Conservation (phyloP, 768 basidiomycete genomes). For the Naganishia randhawae region DNA sequence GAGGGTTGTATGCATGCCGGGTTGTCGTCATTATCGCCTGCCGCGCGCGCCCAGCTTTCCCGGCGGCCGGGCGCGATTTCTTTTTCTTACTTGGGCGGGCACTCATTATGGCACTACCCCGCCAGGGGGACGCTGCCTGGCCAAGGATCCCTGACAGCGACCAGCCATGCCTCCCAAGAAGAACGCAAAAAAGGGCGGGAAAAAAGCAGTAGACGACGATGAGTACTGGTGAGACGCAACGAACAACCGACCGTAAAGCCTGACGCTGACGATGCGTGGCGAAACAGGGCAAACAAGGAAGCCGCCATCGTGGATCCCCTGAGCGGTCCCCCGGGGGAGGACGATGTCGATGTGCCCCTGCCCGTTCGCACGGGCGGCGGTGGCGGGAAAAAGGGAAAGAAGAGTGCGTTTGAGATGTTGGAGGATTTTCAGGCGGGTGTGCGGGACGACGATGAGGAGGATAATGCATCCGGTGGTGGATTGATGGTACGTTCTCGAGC, state of each 20-base stretch:
- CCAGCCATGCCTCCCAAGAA: slow-evolving; percentile 61
- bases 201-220: slow-evolving; percentile 75
- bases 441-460: slow-evolving; percentile 42
- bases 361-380: slow-evolving; percentile 26
- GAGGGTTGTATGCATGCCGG: too few species aligned
- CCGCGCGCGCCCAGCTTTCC: too few species aligned
- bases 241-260: too few species aligned
- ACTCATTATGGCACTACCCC: neutral
- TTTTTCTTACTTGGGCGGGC: neutral
- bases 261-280: too few species aligned
- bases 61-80: neutral
- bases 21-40: too few species aligned
- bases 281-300: slow-evolving; percentile 47
- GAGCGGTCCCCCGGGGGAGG: slow-evolving; percentile 16
- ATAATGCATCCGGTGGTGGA: slow-evolving; percentile 33
- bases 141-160: too few species aligned
- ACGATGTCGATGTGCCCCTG: slow-evolving; percentile 31
- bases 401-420: slow-evolving; percentile 34
- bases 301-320: slow-evolving; percentile 33
- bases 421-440: slow-evolving; percentile 37
- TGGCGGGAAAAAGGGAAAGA: slow-evolving; percentile 27
- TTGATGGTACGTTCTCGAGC: slow-evolving; percentile 42
- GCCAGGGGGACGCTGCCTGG: too few species aligned
- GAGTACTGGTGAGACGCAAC: slow-evolving; percentile 68
- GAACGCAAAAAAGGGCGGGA: slow-evolving; percentile 78